Evolutionary conservation across 768 basidiomycete species (phyloP).

Genomic region (Clathrus columnatus): DNA sequence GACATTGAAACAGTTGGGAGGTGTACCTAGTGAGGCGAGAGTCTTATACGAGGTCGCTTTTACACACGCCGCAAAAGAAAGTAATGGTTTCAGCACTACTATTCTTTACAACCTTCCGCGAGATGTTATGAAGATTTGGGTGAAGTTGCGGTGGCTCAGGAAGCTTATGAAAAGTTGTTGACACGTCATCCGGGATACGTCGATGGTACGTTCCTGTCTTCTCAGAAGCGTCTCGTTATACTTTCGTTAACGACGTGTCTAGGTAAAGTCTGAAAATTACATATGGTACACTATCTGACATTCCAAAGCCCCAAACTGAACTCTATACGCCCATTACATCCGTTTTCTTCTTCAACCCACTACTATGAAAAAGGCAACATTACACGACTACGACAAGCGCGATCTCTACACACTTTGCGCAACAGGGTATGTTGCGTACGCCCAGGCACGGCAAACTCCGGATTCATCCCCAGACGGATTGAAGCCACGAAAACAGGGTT

Average conservation of each 20-base stretch:
- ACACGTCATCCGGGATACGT: slow-evolving; percentile 92
- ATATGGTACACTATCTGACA: slow-evolving; percentile 63
- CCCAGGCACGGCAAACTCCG: slow-evolving; percentile 76
- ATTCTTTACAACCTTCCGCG: slow-evolving; percentile 88
- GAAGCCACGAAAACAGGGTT: slow-evolving; percentile 65
- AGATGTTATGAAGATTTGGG: slow-evolving; percentile 84
- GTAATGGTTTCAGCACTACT: slow-evolving; percentile 70
- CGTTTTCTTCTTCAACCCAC: slow-evolving; percentile 79
- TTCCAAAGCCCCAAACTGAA: slow-evolving; percentile 75
- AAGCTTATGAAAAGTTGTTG: slow-evolving; percentile 81
- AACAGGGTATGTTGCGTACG: slow-evolving; percentile 77
- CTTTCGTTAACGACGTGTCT: slow-evolving; percentile 5
- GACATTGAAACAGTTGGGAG: slow-evolving; percentile 63
- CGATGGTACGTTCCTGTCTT: slow-evolving; percentile 56
- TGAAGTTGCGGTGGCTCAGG: slow-evolving; percentile 62
- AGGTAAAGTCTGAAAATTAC: slow-evolving; percentile 92
- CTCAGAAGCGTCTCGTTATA: neutral
- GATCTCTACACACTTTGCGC: slow-evolving; percentile 91
- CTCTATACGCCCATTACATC: slow-evolving; percentile 86
- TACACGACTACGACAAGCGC: slow-evolving; percentile 78
- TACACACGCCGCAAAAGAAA: slow-evolving; percentile 42
- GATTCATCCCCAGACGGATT: slow-evolving; percentile 44
- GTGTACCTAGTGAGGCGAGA: slow-evolving; percentile 45
- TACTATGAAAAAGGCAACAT: slow-evolving; percentile 59
- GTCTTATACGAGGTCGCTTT: slow-evolving; percentile 68